phyloP scores from a whole-genome alignment of 306 rosid genomes.

The Lathyrus sativus region DNA sequence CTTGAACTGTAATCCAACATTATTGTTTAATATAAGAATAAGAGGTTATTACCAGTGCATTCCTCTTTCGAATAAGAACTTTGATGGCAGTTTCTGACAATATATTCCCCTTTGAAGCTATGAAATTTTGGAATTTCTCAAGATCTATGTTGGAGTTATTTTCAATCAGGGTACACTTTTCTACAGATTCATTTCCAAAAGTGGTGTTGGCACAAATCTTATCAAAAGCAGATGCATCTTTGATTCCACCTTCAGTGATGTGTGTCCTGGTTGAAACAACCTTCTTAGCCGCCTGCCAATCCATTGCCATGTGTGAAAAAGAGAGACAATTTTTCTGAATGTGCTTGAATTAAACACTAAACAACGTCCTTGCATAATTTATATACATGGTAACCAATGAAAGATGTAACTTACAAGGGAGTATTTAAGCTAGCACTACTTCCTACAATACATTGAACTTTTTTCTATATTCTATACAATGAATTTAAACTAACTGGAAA shows the following conservation, averaged over 20 bases:
- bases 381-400: too few species aligned
- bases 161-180: slow-evolving; percentile 34
- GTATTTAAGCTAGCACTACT: too few species aligned
- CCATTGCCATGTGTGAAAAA: slow-evolving; percentile 34
- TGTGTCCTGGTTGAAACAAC: slow-evolving; percentile 38
- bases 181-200: slow-evolving; percentile 31
- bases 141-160: slow-evolving; percentile 41
- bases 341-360: too few species aligned
- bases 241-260: slow-evolving; percentile 38
- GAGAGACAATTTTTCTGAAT: neutral
- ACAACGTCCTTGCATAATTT: too few species aligned
- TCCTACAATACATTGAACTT: too few species aligned
- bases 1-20: slow-evolving; percentile 11
- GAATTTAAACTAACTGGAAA: too few species aligned
- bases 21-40: slow-evolving; percentile 4
- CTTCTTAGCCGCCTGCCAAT: slow-evolving; percentile 53
- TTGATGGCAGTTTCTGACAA: slow-evolving; percentile 64
- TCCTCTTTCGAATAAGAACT: slow-evolving; percentile 57
- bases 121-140: slow-evolving; percentile 44
- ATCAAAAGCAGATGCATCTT: slow-evolving; percentile 43
- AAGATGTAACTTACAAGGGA: too few species aligned
- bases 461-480: too few species aligned
- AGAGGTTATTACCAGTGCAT: slow-evolving; percentile 54
- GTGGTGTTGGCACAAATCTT: slow-evolving; percentile 36
- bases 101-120: slow-evolving; percentile 53